A percentile compares a stretch with the other conserved stretches of the same genome.
These are phyloP conservation scores for Deuterostichococcus epilithicus DNA, from an alignment of 139 green algal genomes.

Conservation along the genomic window DNA sequence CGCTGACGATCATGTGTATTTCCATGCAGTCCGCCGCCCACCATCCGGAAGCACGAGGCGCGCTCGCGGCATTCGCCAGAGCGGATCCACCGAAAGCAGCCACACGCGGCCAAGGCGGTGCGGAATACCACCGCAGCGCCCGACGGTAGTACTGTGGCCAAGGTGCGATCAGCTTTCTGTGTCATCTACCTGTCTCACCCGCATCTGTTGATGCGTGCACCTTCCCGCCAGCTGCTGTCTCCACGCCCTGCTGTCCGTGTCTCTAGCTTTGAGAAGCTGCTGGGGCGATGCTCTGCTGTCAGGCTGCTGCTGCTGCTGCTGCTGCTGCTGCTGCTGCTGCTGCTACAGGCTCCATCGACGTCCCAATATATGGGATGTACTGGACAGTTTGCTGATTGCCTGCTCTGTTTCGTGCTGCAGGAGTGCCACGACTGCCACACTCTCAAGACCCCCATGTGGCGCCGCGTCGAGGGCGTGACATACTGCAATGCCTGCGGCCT, in stretches of 20 bases:
- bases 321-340: too few species aligned
- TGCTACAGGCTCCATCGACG: too few species aligned
- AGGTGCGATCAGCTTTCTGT: not conserved
- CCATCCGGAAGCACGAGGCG: not conserved
- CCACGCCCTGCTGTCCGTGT: too few species aligned
- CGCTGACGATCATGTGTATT: too few species aligned
- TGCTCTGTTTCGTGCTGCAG: not conserved
- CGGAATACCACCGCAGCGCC: not conserved
- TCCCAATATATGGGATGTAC: too few species aligned
- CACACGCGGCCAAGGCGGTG: not conserved
- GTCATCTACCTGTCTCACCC: too few species aligned
- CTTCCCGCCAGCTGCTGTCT: too few species aligned
- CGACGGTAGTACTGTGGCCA: not conserved
- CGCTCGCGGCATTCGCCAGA: not conserved
- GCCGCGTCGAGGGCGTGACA: not conserved
- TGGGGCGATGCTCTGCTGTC: too few species aligned
- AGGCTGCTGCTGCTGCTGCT: too few species aligned
- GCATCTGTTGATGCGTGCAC: too few species aligned
- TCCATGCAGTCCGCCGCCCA: not conserved
- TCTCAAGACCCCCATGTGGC: slow-evolving; percentile 3
- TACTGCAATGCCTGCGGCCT: slow-evolving; percentile 7
- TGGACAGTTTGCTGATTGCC: too few species aligned
- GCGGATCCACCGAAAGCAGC: not conserved
- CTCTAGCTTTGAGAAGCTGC: too few species aligned
- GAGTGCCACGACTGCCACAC: slow-evolving; percentile 1